Evolutionary conservation across 495 filamentous ascomycete genomes (phyloP), one percentile per base, ranked within the genome.

Genomic region (Lasiosphaeriaceae sp.): DNA sequence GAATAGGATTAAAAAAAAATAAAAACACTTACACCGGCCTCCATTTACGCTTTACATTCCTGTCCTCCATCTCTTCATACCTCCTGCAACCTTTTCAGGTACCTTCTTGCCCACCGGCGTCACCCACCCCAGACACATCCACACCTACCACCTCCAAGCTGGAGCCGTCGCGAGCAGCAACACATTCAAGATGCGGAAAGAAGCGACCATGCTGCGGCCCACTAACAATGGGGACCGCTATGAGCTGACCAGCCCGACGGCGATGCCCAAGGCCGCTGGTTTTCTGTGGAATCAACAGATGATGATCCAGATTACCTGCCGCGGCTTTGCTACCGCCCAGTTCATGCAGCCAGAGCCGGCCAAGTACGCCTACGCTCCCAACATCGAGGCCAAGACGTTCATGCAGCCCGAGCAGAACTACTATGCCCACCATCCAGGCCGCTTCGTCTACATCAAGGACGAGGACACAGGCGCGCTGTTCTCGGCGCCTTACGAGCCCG

Each of bases 281-380:
- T 83, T 83, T 62, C 68, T 83, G n/a, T 83, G 80, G 80, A 83
- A 83, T 61, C 77, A 81, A 66, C 75, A 73, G 67, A 83, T 83
- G 80, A 83, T 83, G 80, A 80, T 83, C 48, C 78, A 81, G 56
- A 71, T 78, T 47, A 82, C 78, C 51, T 83, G 80, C 58, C 77
- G 80, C 26, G 80, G 80, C 29, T 83, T 78, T 63, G 77, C 80
- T 24, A 80, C 74, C 2, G 74, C 80, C 9, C 80, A 83, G 48
- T 83, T 82, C 74, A 82, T 83, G 80, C 80, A 83, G 64, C 80
- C 80, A 0, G 80, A 83, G 60, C 80, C 80, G 29, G 72, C 79
- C 54, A 83, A 83, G 66, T 83, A 83, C 63, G 71, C 77, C 19
- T 72, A 83, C 52, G 75, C 80, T 2, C 80, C 80, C 5, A 82